Evolutionary conservation across 306 rosid species (phyloP).

Genomic region (Alnus glutinosa): DNA sequence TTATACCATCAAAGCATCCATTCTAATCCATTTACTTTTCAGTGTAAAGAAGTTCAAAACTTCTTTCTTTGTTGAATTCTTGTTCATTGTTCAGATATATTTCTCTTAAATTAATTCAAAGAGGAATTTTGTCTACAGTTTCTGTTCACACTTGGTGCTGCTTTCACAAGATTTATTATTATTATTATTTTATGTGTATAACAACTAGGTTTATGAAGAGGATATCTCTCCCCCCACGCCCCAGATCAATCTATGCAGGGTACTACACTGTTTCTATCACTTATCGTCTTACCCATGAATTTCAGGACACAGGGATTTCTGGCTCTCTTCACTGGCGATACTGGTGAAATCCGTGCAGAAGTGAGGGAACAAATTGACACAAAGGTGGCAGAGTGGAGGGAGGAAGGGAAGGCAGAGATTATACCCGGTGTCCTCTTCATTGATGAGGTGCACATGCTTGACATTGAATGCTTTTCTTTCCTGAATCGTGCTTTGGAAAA

Average conservation of each 20-base stretch:
- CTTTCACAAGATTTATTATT: neutral
- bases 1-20: too few species aligned
- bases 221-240: neutral
- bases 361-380: conserved; percentile 98
- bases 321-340: conserved; percentile 95
- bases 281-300: conserved; percentile 26
- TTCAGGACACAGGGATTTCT: conserved; percentile 95
- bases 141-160: neutral
- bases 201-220: neutral
- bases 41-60: neutral
- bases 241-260: neutral
- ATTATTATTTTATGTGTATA: neutral
- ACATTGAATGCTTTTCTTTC: conserved; percentile 93
- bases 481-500: conserved; percentile 94
- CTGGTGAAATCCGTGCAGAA: conserved; percentile 97
- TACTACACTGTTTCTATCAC: neutral
- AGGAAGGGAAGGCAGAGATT: conserved; percentile 98
- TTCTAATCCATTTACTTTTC: too few species aligned
- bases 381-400: conserved; percentile 99
- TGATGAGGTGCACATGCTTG: conserved; percentile 98
- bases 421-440: conserved; percentile 97
- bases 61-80: neutral
- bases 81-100: neutral
- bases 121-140: neutral
- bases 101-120: neutral